Base-by-base conservation (phyloP, 2,329 filamentous ascomycete genomes). In the Aureobasidium leucospermi region DNA sequence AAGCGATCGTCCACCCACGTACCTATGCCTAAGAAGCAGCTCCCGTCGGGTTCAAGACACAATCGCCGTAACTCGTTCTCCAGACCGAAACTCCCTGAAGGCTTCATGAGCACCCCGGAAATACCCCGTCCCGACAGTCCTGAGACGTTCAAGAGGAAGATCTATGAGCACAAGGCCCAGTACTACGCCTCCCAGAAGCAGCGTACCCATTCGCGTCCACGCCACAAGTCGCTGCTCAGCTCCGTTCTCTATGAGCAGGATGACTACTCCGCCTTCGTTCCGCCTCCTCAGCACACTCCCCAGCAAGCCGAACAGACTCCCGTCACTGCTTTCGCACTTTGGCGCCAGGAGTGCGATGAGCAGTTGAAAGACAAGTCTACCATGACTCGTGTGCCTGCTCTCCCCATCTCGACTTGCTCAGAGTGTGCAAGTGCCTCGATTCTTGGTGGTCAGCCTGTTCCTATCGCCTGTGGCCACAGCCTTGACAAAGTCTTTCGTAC, bases 341-440 rank as follows among this genome's bases (percentile, higher is more conserved):
- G 56, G 56, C 45, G 38, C 13, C 45, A 59, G 32, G 56, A 59
- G 15, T 59, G 56, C 13, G 47, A 49, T n/a, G 23, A 43, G 36
- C 29, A 59, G 6, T 16, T 59, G n/a, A 29, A 28, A 3, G 29
- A 51, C 46, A 59, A 59, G 29, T 23, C 45, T 16, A 7, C 42
- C 28, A 59, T 59, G 56, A 51, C 45, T 8, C 47, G 42, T 13
- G 47, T 59, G 1, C 56, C 56, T 4, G 11, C n/a, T 3, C 56
- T 38, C 1, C 38, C 46, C 4, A 19, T 59, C 15, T n/a, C 45
- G 4, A 45, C 46, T 2, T 59, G 56, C 39, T 42, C 36, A 19
- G 38, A 36, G 13, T 59, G 56, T 32, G 36, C 45, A 15, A 49
- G 19, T 7, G 28, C 29, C 16, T 42, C 46, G 9, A 28, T 59